These are phyloP conservation scores for Saccharum spontaneum DNA, from an alignment of 176 grass and related monocot species.

Conservation along the genomic window DNA sequence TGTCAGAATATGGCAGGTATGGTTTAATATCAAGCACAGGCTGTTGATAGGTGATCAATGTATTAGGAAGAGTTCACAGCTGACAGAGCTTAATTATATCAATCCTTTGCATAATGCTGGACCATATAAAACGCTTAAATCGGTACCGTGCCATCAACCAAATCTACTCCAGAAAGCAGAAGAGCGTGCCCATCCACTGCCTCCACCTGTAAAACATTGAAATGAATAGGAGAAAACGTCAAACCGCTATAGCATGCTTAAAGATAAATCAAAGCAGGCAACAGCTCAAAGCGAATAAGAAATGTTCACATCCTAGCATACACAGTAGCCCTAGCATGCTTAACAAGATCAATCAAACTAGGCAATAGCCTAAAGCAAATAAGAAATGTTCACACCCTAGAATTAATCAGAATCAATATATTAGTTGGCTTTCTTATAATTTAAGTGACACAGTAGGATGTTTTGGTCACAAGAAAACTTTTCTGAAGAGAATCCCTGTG, in stretches of 20 bases:
- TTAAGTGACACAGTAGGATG: not conserved
- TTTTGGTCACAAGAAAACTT: not conserved
- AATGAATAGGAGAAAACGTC: not conserved
- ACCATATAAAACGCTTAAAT: slow-evolving; percentile 7
- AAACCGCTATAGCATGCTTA: not conserved
- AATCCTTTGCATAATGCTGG: slow-evolving; percentile 10
- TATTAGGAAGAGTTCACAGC: slow-evolving; percentile 40
- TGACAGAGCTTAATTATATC: slow-evolving; percentile 23
- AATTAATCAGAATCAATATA: not conserved
- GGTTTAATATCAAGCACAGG: slow-evolving; percentile 97
- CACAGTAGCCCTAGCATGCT: not conserved
- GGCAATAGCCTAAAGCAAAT: not conserved
- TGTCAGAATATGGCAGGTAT: slow-evolving; percentile 92
- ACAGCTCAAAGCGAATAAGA: not conserved
- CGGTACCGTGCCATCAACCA: slow-evolving; percentile 83
- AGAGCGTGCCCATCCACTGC: slow-evolving; percentile 65
- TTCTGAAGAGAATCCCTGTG: not conserved
- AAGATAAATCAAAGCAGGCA: not conserved
- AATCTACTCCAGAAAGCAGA: slow-evolving; percentile 96
- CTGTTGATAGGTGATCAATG: slow-evolving; percentile 55
- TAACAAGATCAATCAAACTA: slow-evolving; percentile 1
- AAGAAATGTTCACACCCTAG: not conserved
- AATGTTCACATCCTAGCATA: not conserved
- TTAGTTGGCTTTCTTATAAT: not conserved
- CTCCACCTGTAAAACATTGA: slow-evolving; percentile 67